These are phyloP conservation scores for Blastobotrys indianensis DNA, from an alignment of 1,139 yeast genomes.

Conservation along the genomic window DNA sequence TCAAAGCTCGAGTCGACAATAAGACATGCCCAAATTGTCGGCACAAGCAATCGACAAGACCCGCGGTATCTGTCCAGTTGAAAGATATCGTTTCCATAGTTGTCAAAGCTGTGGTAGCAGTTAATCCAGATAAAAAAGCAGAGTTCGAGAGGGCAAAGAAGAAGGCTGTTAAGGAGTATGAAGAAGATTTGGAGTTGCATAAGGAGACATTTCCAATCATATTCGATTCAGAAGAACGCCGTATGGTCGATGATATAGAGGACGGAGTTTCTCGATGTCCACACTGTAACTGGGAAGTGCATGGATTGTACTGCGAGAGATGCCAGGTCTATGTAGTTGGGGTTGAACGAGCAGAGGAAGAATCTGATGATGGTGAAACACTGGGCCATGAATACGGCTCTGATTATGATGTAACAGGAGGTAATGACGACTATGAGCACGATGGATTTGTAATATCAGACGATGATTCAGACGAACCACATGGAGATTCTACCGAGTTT, in stretches of 20 bases:
- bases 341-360: constrained; percentile 5
- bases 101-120: constrained; percentile 12
- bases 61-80: constrained; percentile 19
- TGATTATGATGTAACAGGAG: constrained; percentile 8
- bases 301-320: constrained; percentile 21
- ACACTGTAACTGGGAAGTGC: constrained; percentile 27
- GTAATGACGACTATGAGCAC: constrained; percentile 12
- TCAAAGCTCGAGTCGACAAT: constrained; percentile 17
- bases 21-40: constrained; percentile 29
- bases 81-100: constrained; percentile 16
- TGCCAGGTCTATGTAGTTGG: constrained; percentile 17
- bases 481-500: neutral
- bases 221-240: constrained; percentile 13
- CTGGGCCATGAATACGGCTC: constrained; percentile 8
- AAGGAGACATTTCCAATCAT: constrained; percentile 21
- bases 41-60: constrained; percentile 17
- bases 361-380: constrained; percentile 13
- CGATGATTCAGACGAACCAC: constrained; percentile 10
- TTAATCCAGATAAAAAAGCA: constrained; percentile 10
- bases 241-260: constrained; percentile 20
- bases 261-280: constrained; percentile 27
- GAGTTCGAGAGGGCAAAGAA: constrained; percentile 12
- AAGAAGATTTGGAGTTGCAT: constrained; percentile 19
- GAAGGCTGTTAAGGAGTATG: constrained; percentile 16
- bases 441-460: constrained; percentile 15